These are phyloP conservation scores for Cutaneotrichosporon cavernicola DNA, from an alignment of 1,284 basidiomycete genomes.

Conservation along the genomic window DNA sequence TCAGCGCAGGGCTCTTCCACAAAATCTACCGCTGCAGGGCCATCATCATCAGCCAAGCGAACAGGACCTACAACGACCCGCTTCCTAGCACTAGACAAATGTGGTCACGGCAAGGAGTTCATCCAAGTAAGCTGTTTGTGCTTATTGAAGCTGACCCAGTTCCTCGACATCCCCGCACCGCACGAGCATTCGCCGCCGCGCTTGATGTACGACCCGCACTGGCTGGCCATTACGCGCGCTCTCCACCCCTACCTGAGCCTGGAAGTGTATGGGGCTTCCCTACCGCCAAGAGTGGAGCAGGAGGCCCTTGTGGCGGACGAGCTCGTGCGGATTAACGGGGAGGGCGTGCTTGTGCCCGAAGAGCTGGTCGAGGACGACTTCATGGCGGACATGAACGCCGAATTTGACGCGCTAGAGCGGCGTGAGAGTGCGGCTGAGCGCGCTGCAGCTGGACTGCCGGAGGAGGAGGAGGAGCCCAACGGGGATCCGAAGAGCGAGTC, in stretches of 20 bases:
- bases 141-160: constrained; percentile 54
- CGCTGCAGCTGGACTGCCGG: neutral
- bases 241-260: constrained; percentile 75
- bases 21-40: neutral
- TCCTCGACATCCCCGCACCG: constrained; percentile 64
- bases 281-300: constrained; percentile 65
- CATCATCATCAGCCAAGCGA: constrained; percentile 1
- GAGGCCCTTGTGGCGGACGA: constrained; percentile 64
- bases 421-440: neutral
- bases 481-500: neutral
- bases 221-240: constrained; percentile 89
- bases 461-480: neutral
- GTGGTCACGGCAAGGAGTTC: constrained; percentile 74
- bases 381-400: constrained; percentile 5
- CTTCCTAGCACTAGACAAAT: constrained; percentile 93
- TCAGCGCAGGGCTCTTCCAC: neutral
- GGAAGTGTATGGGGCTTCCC: constrained; percentile 51
- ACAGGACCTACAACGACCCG: constrained; percentile 5
- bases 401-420: neutral
- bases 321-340: constrained; percentile 62
- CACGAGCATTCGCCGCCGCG: constrained; percentile 21
- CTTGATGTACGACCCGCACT: constrained; percentile 78
- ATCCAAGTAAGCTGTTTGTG: constrained; percentile 64
- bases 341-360: constrained; percentile 42
- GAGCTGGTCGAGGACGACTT: constrained; percentile 14